Conservation (phyloP, 169 alveolate genomes). For the Babesia bigemina region DNA sequence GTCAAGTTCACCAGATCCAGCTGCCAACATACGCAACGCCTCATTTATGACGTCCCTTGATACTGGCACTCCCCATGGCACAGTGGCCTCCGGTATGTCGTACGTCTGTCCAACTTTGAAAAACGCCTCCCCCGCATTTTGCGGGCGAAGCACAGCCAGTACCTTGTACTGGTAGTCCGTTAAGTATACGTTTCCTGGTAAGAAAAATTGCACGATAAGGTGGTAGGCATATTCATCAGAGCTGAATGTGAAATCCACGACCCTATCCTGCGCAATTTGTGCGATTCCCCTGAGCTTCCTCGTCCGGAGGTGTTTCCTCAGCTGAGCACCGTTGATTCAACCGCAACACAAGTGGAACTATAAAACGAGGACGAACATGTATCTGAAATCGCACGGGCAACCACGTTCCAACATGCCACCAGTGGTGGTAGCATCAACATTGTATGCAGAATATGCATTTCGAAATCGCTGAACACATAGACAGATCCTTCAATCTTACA, state of each 20-base stretch:
- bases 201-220: slow-evolving; percentile 90
- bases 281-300: slow-evolving; percentile 68
- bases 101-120: slow-evolving; percentile 57
- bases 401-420: too few species aligned
- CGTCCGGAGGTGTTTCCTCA: slow-evolving; percentile 75
- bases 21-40: neutral
- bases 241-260: slow-evolving; percentile 89
- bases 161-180: slow-evolving; percentile 89
- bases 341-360: neutral
- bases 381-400: neutral
- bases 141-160: slow-evolving; percentile 69
- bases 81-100: slow-evolving; percentile 24
- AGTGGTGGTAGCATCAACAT: too few species aligned
- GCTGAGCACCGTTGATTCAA: slow-evolving; percentile 12
- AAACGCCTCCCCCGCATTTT: slow-evolving; percentile 62
- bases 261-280: slow-evolving; percentile 91
- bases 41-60: slow-evolving; percentile 1
- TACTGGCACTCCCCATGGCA: slow-evolving; percentile 20
- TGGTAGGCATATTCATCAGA: slow-evolving; percentile 89
- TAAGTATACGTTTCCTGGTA: slow-evolving; percentile 90
- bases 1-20: neutral
- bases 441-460: too few species aligned
- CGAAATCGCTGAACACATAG: too few species aligned
- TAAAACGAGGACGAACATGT: neutral
- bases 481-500: neutral